Evolutionary conservation across 106 monocot genomes (phyloP), one percentile per base, ranked within the genome.

Genomic region (Phalaenopsis equestris): DNA sequence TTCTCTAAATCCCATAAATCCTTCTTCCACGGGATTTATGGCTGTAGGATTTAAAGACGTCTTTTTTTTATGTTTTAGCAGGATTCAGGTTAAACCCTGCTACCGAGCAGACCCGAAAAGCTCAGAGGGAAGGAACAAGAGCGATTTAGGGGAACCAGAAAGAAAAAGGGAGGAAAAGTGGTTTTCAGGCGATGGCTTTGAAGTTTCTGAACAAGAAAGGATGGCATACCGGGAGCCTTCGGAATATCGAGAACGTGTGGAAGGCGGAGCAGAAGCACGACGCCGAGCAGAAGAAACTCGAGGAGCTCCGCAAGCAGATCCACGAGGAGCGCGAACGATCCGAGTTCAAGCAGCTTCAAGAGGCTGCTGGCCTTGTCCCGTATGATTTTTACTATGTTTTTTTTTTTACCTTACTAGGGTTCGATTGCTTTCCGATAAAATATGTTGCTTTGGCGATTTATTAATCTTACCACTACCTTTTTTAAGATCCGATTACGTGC

Each of bases 121-220:
- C 23, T 21, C 6, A 21, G 9, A 6, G 64, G 21, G 8, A 61
- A 6, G 7, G 12, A n/a, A 23, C 64, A 1, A 21, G 3, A 23
- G 23, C 10, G 64, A 64, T 64, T 21, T 24, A 23, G 23, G 24
- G 64, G 64, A 23, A 64, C 14, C 64, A 8, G 64, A 23, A 58
- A 58, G 58, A 58, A 8, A 64, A 24, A 64, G 64, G 24, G 9
- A 21, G 64, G 24, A 6, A 23, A 9, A 64, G 64, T 9, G 52
- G 52, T 52, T 52, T 36, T 70, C 38, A 39, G 30, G 15, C 21
- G 55, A 98, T 98, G 98, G 98, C 90, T 85, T 49, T 98, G 78
- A 98, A 98, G 88, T 98, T 98, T 39, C 77, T 98, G 82, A 98
- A 98, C 94, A 98, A 98, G 92, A 98, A 98, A 86, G 98, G 98